These are phyloP conservation scores for Edaphochlamys debaryana DNA, from an alignment of 139 green algal species.

Conservation along the genomic window DNA sequence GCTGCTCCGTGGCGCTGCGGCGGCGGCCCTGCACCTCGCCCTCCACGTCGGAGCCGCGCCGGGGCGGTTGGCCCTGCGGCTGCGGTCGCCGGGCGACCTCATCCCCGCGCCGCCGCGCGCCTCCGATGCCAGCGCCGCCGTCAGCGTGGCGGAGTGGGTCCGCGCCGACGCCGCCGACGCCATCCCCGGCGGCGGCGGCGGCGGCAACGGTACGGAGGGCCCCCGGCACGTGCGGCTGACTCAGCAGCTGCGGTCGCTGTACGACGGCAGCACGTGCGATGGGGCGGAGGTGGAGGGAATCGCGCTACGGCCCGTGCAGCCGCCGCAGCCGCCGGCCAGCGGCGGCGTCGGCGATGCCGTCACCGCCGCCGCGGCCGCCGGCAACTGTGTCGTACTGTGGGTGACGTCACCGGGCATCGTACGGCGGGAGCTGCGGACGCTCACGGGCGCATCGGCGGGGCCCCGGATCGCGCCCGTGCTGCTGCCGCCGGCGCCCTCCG, in stretches of 20 bases:
- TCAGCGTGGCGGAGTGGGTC: background rate
- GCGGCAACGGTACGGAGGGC: too few relatives aligned
- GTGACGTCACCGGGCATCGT: conserved; percentile 6
- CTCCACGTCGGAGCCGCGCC: background rate
- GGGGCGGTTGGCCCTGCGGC: conserved; percentile 8
- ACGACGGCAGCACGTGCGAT: background rate
- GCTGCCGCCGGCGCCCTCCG: background rate
- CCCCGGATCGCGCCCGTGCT: background rate
- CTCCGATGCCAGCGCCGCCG: background rate
- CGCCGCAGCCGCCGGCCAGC: background rate
- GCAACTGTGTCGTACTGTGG: background rate
- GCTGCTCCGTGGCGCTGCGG: background rate
- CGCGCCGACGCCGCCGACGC: background rate
- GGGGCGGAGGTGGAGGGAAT: background rate
- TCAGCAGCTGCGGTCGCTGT: background rate
- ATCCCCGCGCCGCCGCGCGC: background rate
- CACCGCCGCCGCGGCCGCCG: background rate
- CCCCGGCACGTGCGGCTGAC: conserved; percentile 2
- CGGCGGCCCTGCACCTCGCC: conserved; percentile 11
- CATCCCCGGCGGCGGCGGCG: background rate
- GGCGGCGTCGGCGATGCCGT: background rate
- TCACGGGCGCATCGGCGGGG: background rate
- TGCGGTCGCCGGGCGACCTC: conserved; percentile 9
- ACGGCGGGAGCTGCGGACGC: background rate
- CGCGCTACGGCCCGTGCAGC: background rate